Evolutionary conservation across 192 early-diverging fungal species (phyloP), one percentile per base, ranked within the genome.

Genomic region (Thamnidium elegans): DNA sequence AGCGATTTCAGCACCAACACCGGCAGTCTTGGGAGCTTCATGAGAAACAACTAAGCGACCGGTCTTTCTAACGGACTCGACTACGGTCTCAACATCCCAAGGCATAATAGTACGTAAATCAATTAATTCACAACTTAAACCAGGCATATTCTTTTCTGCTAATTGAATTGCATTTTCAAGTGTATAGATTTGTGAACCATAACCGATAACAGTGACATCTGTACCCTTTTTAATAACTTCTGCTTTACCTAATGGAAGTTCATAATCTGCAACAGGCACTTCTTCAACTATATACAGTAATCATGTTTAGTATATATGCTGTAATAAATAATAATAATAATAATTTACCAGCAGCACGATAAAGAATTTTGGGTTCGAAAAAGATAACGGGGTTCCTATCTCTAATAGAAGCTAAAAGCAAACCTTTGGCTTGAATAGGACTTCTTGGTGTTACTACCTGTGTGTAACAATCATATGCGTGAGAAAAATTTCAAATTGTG

Each of bases 341-440:
- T 66, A 50, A 8, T 5, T 55, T 73, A 90, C 88, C 82, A 9
- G 96, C 92, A 44, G 92, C 85, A 42, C 96, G 90, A 78, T 98
- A 98, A 19, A 98, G 81, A 54, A 92, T 89, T 81, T 98, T 98
- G 69, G 96, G 96, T 77, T 98, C 96, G 74, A 97, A 90, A 68
- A 98, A 92, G 8, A 98, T 74, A n/a, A 90, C 87, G 6, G 96
- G 96, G 76, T 98, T 98, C 47, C 80, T 83, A 71, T 97, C 94
- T 56, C 94, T 83, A 66, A 98, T 94, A 2, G 93, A 83, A 3
- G 93, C 87, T 30, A 97, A 75, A 51, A 98, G 80, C 30, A 98
- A 80, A 13, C 96, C 96, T 76, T 98, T 98, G 34, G 94, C 92
- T 69, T 98, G 95, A 62, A 95, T 91, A 1, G 96, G 93, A 50